phyloP scores from a whole-genome alignment of 768 basidiomycete species.

The Sarcodon aspratus region DNA sequence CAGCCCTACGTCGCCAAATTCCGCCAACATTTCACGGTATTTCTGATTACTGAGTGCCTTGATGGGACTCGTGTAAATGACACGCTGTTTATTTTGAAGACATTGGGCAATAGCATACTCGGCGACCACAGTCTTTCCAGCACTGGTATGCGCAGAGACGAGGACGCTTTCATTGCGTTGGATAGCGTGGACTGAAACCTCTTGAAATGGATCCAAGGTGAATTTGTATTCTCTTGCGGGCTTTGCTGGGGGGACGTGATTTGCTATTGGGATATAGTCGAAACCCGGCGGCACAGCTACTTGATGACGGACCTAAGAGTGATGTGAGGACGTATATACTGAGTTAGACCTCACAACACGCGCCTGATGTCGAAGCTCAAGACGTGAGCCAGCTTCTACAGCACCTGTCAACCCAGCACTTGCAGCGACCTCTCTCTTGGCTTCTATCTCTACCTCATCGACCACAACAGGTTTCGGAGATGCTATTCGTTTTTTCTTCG shows the following conservation, averaged over 20 bases:
- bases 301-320: slow-evolving; percentile 77
- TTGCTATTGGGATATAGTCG: slow-evolving; percentile 79
- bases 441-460: slow-evolving; percentile 93
- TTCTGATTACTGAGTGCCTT: slow-evolving; percentile 99
- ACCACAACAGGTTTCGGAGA: slow-evolving; percentile 69
- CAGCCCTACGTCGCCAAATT: slow-evolving; percentile 95
- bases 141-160: slow-evolving; percentile 97
- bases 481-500: slow-evolving; percentile 50
- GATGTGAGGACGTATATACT: background rate
- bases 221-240: slow-evolving; percentile 93
- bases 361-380: slow-evolving; percentile 79
- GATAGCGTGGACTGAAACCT: slow-evolving; percentile 89
- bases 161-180: slow-evolving; percentile 96
- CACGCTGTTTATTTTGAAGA: slow-evolving; percentile 86
- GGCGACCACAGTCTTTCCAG: slow-evolving; percentile 98
- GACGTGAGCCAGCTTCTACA: slow-evolving; percentile 49
- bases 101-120: slow-evolving; percentile 99
- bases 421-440: slow-evolving; percentile 82
- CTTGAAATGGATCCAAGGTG: slow-evolving; percentile 93
- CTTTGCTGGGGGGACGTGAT: slow-evolving; percentile 85
- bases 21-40: slow-evolving; percentile 94
- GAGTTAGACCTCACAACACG: slow-evolving; percentile 8
- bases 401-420: slow-evolving; percentile 77
- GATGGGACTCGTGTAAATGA: slow-evolving; percentile 99
- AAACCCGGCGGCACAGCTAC: slow-evolving; percentile 92